Percentiles rank a stretch among this genome's conserved stretches.
Evolutionary conservation across 805 yeast species (phyloP).

Genomic region (Candida awuae): DNA sequence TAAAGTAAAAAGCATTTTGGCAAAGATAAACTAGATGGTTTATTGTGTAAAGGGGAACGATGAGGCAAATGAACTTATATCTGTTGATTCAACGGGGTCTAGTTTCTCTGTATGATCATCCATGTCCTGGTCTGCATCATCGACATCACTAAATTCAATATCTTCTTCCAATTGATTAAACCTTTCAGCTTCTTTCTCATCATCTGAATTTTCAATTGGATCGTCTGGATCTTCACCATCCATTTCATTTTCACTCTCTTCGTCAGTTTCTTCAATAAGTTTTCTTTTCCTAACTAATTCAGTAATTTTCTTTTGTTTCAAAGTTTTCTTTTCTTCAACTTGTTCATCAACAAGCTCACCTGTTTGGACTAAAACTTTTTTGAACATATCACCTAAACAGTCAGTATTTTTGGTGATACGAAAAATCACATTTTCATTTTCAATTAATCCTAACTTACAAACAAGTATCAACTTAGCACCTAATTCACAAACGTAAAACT

Average conservation of each 20-base stretch:
- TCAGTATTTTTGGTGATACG: conserved; percentile 22
- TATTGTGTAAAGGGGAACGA: conserved; percentile 11
- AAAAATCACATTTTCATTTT: conserved; percentile 7
- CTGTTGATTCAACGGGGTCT: conserved; percentile 1
- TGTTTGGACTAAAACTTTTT: conserved; percentile 6
- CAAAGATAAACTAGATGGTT: neutral
- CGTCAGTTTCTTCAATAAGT: conserved; percentile 8
- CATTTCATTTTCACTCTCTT: neutral
- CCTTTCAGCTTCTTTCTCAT: neutral
- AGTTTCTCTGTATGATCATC: neutral
- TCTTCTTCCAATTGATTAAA: neutral
- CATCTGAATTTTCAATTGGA: conserved; percentile 12
- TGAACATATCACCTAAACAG: conserved; percentile 18
- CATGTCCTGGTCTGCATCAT: neutral
- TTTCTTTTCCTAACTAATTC: neutral
- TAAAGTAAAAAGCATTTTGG: neutral
- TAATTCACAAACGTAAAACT: conserved; percentile 16
- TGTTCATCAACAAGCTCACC: conserved; percentile 1
- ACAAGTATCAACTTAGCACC: conserved; percentile 19
- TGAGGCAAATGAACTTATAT: conserved; percentile 9
- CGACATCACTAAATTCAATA: conserved; percentile 9
- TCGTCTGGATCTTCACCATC: conserved; percentile 13
- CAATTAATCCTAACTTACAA: conserved; percentile 4
- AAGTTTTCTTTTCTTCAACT: neutral
- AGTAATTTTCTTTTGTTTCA: conserved; percentile 4